phyloP scores from a whole-genome alignment of 2,329 filamentous ascomycete genomes.

The Microascus cirrosus region DNA sequence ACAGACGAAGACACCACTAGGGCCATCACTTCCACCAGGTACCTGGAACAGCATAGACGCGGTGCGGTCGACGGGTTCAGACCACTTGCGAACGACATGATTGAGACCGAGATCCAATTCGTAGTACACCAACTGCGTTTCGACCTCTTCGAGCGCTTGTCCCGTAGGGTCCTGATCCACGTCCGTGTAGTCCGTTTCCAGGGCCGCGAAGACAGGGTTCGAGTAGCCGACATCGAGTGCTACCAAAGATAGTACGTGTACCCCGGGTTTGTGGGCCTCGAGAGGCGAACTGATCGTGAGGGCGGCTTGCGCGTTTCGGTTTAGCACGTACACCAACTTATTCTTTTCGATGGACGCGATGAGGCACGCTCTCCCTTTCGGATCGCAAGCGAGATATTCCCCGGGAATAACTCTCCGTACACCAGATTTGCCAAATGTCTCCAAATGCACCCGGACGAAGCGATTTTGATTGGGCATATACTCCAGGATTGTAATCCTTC shows the following conservation, averaged over 20 bases:
- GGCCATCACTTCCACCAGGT: slow-evolving; percentile 84
- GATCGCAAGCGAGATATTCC: slow-evolving; percentile 91
- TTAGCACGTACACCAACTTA: slow-evolving; percentile 97
- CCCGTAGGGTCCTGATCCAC: slow-evolving; percentile 85
- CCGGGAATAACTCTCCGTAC: slow-evolving; percentile 87
- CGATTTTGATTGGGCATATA: slow-evolving; percentile 78
- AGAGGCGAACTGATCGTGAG: slow-evolving; percentile 94
- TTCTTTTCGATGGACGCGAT: slow-evolving; percentile 96
- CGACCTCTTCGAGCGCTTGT: slow-evolving; percentile 66
- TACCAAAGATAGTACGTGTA: slow-evolving; percentile 77
- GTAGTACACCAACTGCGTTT: slow-evolving; percentile 93
- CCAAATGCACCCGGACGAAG: slow-evolving; percentile 82
- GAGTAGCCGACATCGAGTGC: slow-evolving; percentile 93
- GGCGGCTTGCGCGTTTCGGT: slow-evolving; percentile 87
- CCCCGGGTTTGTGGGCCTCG: slow-evolving; percentile 89
- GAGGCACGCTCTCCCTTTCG: slow-evolving; percentile 88
- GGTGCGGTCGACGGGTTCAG: slow-evolving; percentile 81
- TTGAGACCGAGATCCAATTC: slow-evolving; percentile 94
- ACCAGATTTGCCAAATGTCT: slow-evolving; percentile 97
- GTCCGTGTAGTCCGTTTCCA: slow-evolving; percentile 90
- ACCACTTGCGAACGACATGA: slow-evolving; percentile 94
- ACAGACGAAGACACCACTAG: slow-evolving; percentile 90
- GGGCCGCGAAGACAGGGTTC: slow-evolving; percentile 88
- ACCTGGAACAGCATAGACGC: slow-evolving; percentile 90
- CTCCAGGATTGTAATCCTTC: slow-evolving; percentile 86